phyloP scores from a whole-genome alignment of 2,329 filamentous ascomycete genomes.

The Cladosporium oxysporum region DNA sequence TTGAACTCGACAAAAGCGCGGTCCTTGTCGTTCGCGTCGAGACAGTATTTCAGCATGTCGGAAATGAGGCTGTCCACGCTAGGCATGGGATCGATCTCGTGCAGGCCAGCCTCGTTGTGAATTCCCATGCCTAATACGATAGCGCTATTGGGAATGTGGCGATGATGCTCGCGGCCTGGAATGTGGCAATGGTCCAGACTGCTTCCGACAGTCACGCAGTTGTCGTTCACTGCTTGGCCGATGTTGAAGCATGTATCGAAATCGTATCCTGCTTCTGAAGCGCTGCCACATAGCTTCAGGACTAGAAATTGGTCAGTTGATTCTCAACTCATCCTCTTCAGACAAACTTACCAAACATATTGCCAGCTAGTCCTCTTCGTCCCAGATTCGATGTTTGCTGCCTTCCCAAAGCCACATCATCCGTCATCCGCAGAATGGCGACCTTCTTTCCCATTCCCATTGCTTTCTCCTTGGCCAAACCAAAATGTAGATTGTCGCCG shows the following conservation, averaged over 20 bases:
- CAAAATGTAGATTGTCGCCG: constrained; percentile 53
- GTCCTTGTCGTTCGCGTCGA: constrained; percentile 51
- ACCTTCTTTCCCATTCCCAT: constrained; percentile 48
- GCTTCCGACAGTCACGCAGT: constrained; percentile 54
- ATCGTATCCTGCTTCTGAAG: constrained; percentile 46
- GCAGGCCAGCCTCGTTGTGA: constrained; percentile 53
- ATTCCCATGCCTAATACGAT: constrained; percentile 52
- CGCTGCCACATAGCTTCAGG: constrained; percentile 50
- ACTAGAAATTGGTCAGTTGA: constrained; percentile 37
- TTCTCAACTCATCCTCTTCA: constrained; percentile 19
- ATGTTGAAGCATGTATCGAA: constrained; percentile 50
- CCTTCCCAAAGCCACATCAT: constrained; percentile 51
- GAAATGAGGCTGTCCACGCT: constrained; percentile 51
- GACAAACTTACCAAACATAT: constrained; percentile 37
- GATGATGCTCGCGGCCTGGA: constrained; percentile 53
- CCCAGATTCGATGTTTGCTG: constrained; percentile 53
- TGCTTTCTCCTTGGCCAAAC: constrained; percentile 51
- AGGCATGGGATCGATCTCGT: constrained; percentile 51
- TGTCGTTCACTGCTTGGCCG: constrained; percentile 46
- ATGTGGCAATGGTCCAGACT: constrained; percentile 57
- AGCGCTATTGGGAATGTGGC: constrained; percentile 39
- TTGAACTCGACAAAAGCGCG: constrained; percentile 53
- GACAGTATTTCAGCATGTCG: constrained; percentile 51
- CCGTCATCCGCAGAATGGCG: constrained; percentile 51
- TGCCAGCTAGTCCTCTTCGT: constrained; percentile 53